These are phyloP conservation scores for Lactarius trivialis DNA, from an alignment of 768 basidiomycete species.

Conservation along the genomic window DNA sequence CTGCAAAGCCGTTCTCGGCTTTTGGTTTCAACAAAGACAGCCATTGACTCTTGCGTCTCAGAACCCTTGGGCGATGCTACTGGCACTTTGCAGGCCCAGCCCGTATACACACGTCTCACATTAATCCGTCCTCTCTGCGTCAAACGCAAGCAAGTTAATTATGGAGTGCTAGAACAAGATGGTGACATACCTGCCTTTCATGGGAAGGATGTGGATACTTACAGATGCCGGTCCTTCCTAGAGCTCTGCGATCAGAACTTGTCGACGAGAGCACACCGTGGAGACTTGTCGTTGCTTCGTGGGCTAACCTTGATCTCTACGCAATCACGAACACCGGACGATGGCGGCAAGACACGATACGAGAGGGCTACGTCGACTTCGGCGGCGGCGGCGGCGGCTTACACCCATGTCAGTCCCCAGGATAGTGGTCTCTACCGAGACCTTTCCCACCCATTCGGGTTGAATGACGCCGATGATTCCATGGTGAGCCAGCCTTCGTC, in stretches of 20 bases:
- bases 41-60: not conserved
- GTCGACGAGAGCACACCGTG: not conserved
- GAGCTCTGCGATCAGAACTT: not conserved
- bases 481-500: not conserved
- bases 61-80: no score
- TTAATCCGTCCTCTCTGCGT: no score
- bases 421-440: not conserved
- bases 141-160: no score
- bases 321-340: not conserved
- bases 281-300: not conserved
- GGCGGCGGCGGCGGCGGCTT: not conserved
- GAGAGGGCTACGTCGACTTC: no score
- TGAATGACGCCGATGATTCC: not conserved
- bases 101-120: no score
- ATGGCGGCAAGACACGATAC: not conserved
- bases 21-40: not conserved
- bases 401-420: not conserved
- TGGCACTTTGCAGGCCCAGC: no score
- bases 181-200: no score
- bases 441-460: not conserved
- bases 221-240: no score
- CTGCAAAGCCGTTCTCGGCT: not conserved
- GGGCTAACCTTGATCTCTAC: not conserved
- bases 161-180: not conserved
- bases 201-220: no score